phyloP scores from a whole-genome alignment of 164 flowering plant genomes.

The Magnolia officinalis region DNA sequence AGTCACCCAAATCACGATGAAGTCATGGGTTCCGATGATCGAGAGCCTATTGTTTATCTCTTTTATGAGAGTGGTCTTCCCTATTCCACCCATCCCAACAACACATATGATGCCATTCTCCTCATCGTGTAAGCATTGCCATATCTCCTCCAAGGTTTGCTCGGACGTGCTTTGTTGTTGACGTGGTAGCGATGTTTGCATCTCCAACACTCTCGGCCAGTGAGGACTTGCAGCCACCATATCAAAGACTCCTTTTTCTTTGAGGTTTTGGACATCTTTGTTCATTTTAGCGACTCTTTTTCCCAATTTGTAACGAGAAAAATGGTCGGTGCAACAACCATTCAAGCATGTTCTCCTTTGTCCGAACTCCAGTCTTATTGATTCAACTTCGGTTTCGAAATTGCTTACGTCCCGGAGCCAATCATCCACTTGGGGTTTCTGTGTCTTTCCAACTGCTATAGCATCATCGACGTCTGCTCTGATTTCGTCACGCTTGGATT shows the following conservation, averaged over 20 bases:
- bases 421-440: neutral
- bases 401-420: neutral
- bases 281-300: neutral
- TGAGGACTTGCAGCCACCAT: neutral
- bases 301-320: neutral
- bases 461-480: neutral
- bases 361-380: neutral
- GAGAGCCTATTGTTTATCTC: neutral
- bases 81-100: conserved; percentile 14
- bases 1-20: conserved; percentile 11
- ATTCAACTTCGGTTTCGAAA: neutral
- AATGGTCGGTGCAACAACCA: neutral
- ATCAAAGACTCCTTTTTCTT: neutral
- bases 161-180: neutral
- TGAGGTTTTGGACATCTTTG: neutral
- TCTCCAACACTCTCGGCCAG: neutral
- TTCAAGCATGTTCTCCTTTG: neutral
- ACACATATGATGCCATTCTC: neutral
- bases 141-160: neutral
- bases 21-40: neutral
- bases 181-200: neutral
- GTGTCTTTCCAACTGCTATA: neutral
- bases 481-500: neutral
- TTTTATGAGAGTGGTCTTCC: conserved; percentile 8
- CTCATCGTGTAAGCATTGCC: neutral